Evolutionary conservation across 2,329 filamentous ascomycete genomes (phyloP).

Genomic region (Rhynchosporium graminicola): DNA sequence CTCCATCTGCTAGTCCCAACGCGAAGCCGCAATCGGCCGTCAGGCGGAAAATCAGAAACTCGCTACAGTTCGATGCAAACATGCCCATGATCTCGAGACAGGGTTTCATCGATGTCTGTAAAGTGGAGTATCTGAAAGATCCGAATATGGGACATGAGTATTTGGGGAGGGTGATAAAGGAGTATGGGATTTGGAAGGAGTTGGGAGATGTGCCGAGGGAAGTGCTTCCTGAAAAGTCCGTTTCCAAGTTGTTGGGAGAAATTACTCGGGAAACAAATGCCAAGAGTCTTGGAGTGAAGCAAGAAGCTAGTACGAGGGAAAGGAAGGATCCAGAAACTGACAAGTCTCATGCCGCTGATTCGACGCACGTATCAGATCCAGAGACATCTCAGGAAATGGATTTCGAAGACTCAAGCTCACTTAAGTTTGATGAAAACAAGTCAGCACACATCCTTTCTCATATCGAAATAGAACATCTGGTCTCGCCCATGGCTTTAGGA

Average conservation of each 20-base stretch:
- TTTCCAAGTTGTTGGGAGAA: background rate
- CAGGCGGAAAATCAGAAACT: constrained; percentile 23
- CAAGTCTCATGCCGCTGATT: background rate
- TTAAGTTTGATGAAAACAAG: background rate
- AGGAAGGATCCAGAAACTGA: background rate
- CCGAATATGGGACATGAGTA: constrained; percentile 23
- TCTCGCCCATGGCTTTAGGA: constrained; percentile 4
- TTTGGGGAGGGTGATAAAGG: constrained; percentile 23
- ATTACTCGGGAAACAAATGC: background rate
- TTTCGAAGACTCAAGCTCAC: too few relatives aligned
- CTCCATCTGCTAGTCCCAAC: background rate
- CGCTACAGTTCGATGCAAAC: constrained; percentile 29
- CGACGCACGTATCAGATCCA: background rate
- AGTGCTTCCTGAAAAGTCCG: constrained; percentile 25
- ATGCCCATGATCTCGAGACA: constrained; percentile 56
- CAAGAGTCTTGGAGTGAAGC: background rate
- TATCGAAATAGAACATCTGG: background rate
- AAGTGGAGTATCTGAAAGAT: constrained; percentile 29
- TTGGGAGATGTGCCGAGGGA: constrained; percentile 29
- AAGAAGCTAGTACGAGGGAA: background rate
- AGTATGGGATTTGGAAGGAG: constrained; percentile 31
- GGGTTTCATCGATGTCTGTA: constrained; percentile 56
- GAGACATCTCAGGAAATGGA: too few relatives aligned
- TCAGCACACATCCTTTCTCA: background rate
- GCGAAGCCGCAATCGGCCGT: constrained; percentile 19